Base-by-base conservation (phyloP, 129 eudicot species). In the Pittosporum tobira region DNA sequence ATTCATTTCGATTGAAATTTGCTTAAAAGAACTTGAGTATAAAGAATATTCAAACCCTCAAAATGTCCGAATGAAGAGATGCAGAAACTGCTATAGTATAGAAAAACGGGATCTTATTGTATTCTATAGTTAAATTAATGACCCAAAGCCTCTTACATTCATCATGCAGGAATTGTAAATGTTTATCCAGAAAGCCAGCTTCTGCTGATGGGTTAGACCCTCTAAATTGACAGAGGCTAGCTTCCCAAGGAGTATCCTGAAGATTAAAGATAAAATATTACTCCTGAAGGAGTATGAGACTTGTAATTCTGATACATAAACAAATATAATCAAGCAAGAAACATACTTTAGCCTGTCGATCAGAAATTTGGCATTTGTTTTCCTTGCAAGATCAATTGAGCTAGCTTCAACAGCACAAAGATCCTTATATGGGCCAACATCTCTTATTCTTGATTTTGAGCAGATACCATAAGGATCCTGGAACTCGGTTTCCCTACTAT, bases 161-260 rank as follows among this genome's bases (percentile, higher is more conserved):
- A 91, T 86, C 87, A 86, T 73, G 76, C 94, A 91, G 5, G 90
- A 75, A 75, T 91, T 91, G 72, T 78, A 86, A 16, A 73, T 70
- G 48, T 91, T 91, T 59, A 91, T 91, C 98, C 98, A 91, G 71
- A 91, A 91, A 3, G 96, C 94, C 7, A 91, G 96, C 77, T 86
- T 86, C 72, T 91, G 96, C 52, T 71, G 96, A 71, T 91, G 94
- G 53, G 65, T 83, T 58, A 91, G 77, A 36, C 87, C 85, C 54
- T 81, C 90, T 62, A 91, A 47, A 48, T 60, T 80, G 70, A 77
- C 79, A 49, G 87, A 71, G 23, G 81, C 79, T 15, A 91, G 79
- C 68, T 83, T 91, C 66, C 75, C 77, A 63, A 91, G 85, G 36
- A 86, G 90, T 48, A 86, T 64, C 88, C 98, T 91, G 78, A 69